Evolutionary conservation across 2,329 filamentous ascomycete species (phyloP).

Genomic region (Aspergillus bombycis): DNA sequence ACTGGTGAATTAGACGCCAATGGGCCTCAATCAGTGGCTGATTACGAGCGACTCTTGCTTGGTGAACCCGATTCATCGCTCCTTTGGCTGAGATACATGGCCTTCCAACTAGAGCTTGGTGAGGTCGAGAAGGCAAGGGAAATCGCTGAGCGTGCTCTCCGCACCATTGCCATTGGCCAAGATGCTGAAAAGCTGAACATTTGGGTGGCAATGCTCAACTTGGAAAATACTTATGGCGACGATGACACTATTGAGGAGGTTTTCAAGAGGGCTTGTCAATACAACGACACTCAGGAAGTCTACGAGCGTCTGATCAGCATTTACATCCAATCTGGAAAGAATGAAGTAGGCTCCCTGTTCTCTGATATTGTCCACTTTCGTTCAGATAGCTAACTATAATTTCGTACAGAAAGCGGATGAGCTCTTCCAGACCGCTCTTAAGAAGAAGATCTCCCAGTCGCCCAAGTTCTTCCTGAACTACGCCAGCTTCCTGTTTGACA

Average conservation of each 20-base stretch:
- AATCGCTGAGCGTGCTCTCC: slow-evolving; percentile 85
- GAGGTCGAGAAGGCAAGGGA: slow-evolving; percentile 87
- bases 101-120: slow-evolving; percentile 92
- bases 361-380: no score
- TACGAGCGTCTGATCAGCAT: slow-evolving; percentile 89
- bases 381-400: slow-evolving; percentile 27
- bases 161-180: slow-evolving; percentile 87
- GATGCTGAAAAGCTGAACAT: slow-evolving; percentile 92
- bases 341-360: slow-evolving; percentile 63
- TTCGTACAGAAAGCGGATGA: slow-evolving; percentile 75
- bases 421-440: slow-evolving; percentile 82
- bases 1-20: slow-evolving; percentile 90
- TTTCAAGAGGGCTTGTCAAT: slow-evolving; percentile 90
- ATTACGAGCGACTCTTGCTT: slow-evolving; percentile 91
- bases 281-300: slow-evolving; percentile 89
- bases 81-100: slow-evolving; percentile 97
- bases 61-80: slow-evolving; percentile 91
- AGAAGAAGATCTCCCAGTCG: slow-evolving; percentile 85
- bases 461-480: slow-evolving; percentile 92
- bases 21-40: slow-evolving; percentile 84
- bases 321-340: slow-evolving; percentile 88
- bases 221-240: slow-evolving; percentile 87
- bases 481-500: slow-evolving; percentile 86
- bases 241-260: slow-evolving; percentile 80
- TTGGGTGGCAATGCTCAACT: slow-evolving; percentile 91